Conservation (phyloP, 2,329 filamentous ascomycete genomes). For the Cladosporium sp. region DNA sequence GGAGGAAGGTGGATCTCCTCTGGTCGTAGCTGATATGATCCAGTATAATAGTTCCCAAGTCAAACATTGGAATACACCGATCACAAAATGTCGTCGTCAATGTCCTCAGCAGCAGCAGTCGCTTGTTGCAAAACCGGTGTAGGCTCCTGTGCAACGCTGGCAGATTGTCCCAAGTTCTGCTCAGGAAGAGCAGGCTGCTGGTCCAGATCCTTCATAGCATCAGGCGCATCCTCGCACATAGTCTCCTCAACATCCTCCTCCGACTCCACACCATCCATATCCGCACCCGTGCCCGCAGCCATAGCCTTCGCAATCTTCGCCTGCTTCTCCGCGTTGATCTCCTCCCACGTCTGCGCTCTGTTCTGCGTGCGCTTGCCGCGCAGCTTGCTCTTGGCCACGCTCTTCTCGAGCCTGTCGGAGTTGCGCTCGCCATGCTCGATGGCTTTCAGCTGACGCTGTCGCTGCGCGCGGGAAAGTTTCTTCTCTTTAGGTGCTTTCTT, state of each 20-base stretch:
- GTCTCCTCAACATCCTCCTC: conserved; percentile 18
- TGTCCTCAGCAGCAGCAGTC: conserved; percentile 6
- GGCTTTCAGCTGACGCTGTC: conserved; percentile 55
- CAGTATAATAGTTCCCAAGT: neutral
- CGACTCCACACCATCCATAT: conserved; percentile 13
- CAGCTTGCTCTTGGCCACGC: conserved; percentile 55
- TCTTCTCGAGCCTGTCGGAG: conserved; percentile 58
- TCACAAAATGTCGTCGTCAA: conserved; percentile 17
- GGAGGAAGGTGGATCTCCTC: neutral
- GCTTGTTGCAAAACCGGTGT: conserved; percentile 15
- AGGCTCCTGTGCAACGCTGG: conserved; percentile 7
- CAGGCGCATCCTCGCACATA: neutral
- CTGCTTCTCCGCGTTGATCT: conserved; percentile 35
- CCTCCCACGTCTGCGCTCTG: conserved; percentile 37
- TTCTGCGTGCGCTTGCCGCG: conserved; percentile 49
- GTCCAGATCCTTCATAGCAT: conserved; percentile 18
- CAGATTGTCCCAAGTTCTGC: conserved; percentile 17
- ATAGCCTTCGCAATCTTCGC: conserved; percentile 12
- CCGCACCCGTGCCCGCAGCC: conserved; percentile 15
- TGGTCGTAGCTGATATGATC: neutral
- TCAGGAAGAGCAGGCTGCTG: conserved; percentile 18
- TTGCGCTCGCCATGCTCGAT: conserved; percentile 59
- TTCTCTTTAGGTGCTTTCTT: conserved; percentile 65
- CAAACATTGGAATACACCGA: neutral
- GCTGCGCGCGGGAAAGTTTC: conserved; percentile 55